Conservation (phyloP, 2,329 filamentous ascomycete genomes). For the Aspergillus brasiliensis region DNA sequence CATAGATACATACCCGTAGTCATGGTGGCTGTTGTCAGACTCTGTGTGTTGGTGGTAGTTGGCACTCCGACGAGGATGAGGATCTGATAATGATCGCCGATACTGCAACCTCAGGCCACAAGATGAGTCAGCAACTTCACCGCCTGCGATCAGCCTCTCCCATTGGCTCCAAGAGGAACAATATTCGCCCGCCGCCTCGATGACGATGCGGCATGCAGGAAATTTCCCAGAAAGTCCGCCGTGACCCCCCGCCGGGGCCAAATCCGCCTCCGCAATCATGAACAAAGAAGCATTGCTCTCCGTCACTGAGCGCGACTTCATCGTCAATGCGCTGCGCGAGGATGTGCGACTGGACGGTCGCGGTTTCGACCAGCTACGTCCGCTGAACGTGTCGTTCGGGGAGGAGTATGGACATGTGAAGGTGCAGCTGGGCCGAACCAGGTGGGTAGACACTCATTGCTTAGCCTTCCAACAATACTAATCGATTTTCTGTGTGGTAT, state of each 20-base stretch:
- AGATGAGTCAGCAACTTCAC: slow-evolving; percentile 14
- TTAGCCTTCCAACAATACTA: not conserved
- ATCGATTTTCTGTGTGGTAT: not conserved
- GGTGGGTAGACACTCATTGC: slow-evolving; percentile 54
- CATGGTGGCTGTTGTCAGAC: slow-evolving; percentile 31
- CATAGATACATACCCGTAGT: slow-evolving; percentile 41
- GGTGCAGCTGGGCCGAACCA: slow-evolving; percentile 85
- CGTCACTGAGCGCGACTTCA: slow-evolving; percentile 82
- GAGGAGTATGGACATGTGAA: slow-evolving; percentile 90
- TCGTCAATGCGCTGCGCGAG: slow-evolving; percentile 78
- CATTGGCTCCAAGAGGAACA: slow-evolving; percentile 16
- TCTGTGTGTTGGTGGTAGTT: slow-evolving; percentile 4
- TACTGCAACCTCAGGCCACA: slow-evolving; percentile 15
- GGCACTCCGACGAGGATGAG: slow-evolving; percentile 2
- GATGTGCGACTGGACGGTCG: slow-evolving; percentile 83
- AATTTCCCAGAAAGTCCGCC: slow-evolving; percentile 22
- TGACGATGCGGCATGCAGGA: slow-evolving; percentile 24
- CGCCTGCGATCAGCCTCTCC: not conserved
- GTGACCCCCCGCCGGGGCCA: slow-evolving; percentile 28
- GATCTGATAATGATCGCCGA: slow-evolving; percentile 5
- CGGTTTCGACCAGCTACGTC: slow-evolving; percentile 75
- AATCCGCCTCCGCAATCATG: slow-evolving; percentile 58
- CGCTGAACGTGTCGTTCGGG: slow-evolving; percentile 77
- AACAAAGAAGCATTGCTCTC: slow-evolving; percentile 91
- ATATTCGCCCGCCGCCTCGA: slow-evolving; percentile 13